Conservation (phyloP, 306 rosid species). For the Pyrus betulifolia region DNA sequence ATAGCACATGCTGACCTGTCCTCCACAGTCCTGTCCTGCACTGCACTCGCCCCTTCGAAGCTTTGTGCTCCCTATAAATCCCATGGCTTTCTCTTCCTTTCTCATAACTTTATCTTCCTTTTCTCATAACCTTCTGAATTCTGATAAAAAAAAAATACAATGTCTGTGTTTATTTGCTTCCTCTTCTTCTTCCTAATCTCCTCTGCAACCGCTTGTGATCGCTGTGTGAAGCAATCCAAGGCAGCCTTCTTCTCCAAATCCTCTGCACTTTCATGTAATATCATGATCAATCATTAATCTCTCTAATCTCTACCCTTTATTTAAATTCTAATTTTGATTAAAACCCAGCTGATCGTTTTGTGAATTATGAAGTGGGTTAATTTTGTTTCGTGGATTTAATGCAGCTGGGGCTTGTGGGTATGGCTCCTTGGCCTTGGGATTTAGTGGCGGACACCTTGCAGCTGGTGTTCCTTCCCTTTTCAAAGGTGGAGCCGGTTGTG, state of each 20-base stretch:
- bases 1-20: conserved; percentile 44
- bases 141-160: conserved; percentile 1
- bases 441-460: conserved; percentile 51
- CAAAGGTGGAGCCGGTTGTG: conserved; percentile 79
- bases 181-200: conserved; percentile 38
- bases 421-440: conserved; percentile 50
- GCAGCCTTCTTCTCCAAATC: conserved; percentile 48
- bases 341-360: not conserved
- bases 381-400: conserved; percentile 14
- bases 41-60: not conserved
- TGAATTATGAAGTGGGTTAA: conserved; percentile 6
- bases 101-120: not conserved
- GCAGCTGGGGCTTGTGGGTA: conserved; percentile 95
- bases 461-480: conserved; percentile 61
- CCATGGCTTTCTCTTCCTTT: not conserved
- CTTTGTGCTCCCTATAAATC: conserved; percentile 4
- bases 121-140: conserved; percentile 6
- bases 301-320: not conserved
- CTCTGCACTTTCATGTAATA: conserved; percentile 57
- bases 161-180: conserved; percentile 37
- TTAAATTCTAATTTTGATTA: not conserved
- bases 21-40: conserved; percentile 1
- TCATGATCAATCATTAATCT: not conserved
- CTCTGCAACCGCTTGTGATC: conserved; percentile 63
- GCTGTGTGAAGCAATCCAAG: conserved; percentile 53